Evolutionary conservation across 805 yeast genomes (phyloP), one percentile per base, ranked within the genome.

Genomic region (Starmerella gropengiesseri): DNA sequence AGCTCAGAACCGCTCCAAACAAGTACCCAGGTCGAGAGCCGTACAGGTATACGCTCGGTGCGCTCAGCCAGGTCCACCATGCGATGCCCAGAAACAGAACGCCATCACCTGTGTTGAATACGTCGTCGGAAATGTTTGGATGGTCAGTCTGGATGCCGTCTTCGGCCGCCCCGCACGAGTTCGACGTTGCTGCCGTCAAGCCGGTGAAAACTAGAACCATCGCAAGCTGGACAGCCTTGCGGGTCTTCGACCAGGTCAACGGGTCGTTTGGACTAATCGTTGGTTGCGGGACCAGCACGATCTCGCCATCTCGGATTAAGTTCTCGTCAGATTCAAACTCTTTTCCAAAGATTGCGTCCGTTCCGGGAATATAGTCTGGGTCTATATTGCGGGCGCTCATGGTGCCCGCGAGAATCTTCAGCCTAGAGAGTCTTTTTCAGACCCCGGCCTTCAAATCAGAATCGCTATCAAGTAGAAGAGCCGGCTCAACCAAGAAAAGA

Each of bases 61-160:
- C 47, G 13, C 47, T 58, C 44, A 81, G 59, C 20, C 78, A 64
- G 2, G 83, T 71, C 27, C 75, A 73, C 60, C 75, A 69, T 1
- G 81, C 89, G 47, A 81, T 78, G 29, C 81, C 75, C 17, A 76
- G 61, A 58, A 81, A 81, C 38, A 81, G 62, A 20, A 81, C 83
- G 49, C 91, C 89, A 2, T 87, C 86, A 43, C 87, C 89, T 0
- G 83, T 74, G 58, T 80, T 80, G 79, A 81, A 79, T 8, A 79
- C 62, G 50, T 69, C 74, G 55, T 77, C 79, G 6, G 80, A 67
- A 49, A 81, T 76, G 13, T 73, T 77, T 3, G 50, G 47, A 51
- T 77, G 77, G n/a, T 66, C 60, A 44, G 67, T 75, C 49, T 77
- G 75, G 50, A 81, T 61, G 1, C 77, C 70, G 48, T 78, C 82